Base-by-base conservation (phyloP, 306 rosid genomes). In the Crotalaria pallida region DNA sequence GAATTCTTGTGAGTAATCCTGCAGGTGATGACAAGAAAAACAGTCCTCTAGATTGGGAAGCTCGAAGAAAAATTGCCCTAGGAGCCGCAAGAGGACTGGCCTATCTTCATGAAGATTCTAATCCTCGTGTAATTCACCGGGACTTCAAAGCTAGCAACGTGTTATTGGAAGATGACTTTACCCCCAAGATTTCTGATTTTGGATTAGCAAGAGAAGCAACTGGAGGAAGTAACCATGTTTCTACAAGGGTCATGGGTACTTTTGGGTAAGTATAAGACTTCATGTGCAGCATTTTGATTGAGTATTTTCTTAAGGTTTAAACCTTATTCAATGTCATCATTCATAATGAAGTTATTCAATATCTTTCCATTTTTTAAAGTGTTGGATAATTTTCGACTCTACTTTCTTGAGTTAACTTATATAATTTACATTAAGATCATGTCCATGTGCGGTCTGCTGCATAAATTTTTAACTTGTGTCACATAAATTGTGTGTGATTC, bases 41-140 rank as follows among this genome's bases (percentile, higher is more conserved):
- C 21, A 75, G 87, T 34, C 92, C 97, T 69, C 92, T 93, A 10
- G 92, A 85, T 72, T 93, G 98, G 98, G 98, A 90, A 74, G 96
- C 98, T 19, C 73, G 98, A 73, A 77, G 68, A 81, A 93, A 90
- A 84, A 81, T 93, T 84, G 96, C 97, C 59, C 90, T 93, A 71
- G 98, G 98, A 84, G 87, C 98, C 69, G 97, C 98, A 0, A 88
- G 98, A 85, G 98, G 98, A 58, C 74, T 93, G 80, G 97, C 98
- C 72, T 93, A 93, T 85, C 96, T 93, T 59, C 98, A 93, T 11
- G 98, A 93, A 80, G 98, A 93, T 78, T 93, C 98, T 73, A 93
- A 85, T 75, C 97, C 98, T 41, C 90, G 96, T 4, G 98, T 93
- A 34, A 93, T 93, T 79, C 98, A 93, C 81, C 82, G 98, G 13